Base-by-base conservation (phyloP, 2,329 filamentous ascomycete genomes). In the Paraconiothyrium brasiliense region DNA sequence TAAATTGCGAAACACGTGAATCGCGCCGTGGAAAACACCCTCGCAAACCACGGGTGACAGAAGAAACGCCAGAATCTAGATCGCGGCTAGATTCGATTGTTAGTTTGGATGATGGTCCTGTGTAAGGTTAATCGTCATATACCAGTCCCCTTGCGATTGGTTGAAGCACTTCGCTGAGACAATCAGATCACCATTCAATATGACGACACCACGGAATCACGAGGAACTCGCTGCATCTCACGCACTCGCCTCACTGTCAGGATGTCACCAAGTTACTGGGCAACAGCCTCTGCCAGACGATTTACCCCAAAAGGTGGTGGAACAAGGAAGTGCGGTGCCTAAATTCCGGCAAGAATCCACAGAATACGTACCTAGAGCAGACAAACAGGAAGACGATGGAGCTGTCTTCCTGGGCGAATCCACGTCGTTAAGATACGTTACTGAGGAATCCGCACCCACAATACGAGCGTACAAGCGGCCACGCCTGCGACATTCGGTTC, bases 391-490 rank as follows among this genome's bases (percentile, higher is more conserved):
- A 66, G 72, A 71, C 24, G 67, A 68, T 57, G 58, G 49, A 2
- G 71, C 71, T 4, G 71, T 73, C 13, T 84, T 83, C 54, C 78
- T 84, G 5, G 81, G 81, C 37, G 82, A 84, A 57, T 84, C 82
- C 1, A 83, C 78, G 54, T 83, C 83, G 1, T 76, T 85, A 46
- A 81, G 82, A 14, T 85, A 83, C 61, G 81, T 86, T 3, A 80
- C 80, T 13, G 81, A 64, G 4, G 68, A 67, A 44, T 63, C 61
- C 20, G 62, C 83, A 37, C 79, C 83, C 54, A 71, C 66, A 4
- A 68, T 65, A 16, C 67, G 3, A 44, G 16, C 41, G 11, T 44
- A 44, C 41, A 68, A 44, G 73, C 71, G 46, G 58, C 61, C 16
- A 59, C 60, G 3, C 64, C 62, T 76, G 10, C 68, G 74, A 10